Evolutionary conservation across 1,139 yeast species (phyloP), one percentile per base, ranked within the genome.

Genomic region (Meyerozyma sp.): DNA sequence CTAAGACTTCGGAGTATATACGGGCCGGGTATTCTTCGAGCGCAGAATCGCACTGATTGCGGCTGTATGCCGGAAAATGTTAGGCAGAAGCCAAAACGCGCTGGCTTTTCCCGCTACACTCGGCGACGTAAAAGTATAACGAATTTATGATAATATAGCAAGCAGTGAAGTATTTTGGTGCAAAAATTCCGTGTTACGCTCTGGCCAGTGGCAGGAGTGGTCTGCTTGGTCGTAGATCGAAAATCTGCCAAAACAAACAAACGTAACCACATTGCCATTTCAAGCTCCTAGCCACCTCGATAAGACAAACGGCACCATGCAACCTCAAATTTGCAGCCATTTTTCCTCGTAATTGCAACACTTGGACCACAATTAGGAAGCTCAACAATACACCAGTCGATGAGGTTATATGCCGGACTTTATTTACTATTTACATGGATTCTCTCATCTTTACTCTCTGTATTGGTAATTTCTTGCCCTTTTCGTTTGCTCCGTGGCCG

Each of bases 401-500:
- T 7, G 4, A 4, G 2, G 2, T 6, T 27, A 27, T 27, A 27
- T 27, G 13, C 29, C 4, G 29, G n/a, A 27, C n/a, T n/a, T n/a
- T n/a, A n/a, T n/a, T n/a, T n/a, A n/a, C 36, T 48, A 47, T 47
- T 36, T 48, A 47, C 46, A 43, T 27, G 41, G 32, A 32, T 36
- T 40, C 47, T 45, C 64, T 52, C 43, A 56, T 54, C 7, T 62
- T 57, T 6, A 65, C 42, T 41, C 67, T 55, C 35, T 50, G 49
- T 13, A 65, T 61, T 6, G 69, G 69, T 3, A 62, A 42, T 28
- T 52, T 49, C 41, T 63, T 66, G 25, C 40, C 47, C 43, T 54
- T 58, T 8, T 52, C 50, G 45, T 68, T 68, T 7, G 76, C 66
- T 36, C 59, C 61, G 20, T 52, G 46, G 8, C 81, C 82, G 54